Conservation (phyloP, 176 grass and related monocot genomes). For the Oryza longistaminata region DNA sequence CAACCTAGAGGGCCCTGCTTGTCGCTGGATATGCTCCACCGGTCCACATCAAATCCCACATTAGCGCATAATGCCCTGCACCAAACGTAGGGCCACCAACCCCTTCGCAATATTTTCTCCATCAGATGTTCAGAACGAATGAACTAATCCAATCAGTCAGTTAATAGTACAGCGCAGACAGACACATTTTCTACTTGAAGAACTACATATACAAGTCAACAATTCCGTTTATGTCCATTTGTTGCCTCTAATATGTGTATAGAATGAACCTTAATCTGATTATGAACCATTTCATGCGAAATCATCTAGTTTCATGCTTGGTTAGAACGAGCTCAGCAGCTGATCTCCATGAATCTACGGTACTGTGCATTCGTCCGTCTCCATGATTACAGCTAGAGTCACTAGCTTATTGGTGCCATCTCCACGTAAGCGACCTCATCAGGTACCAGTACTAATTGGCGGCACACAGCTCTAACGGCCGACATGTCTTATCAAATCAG, state of each 20-base stretch:
- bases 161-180: background rate
- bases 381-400: conserved; percentile 8
- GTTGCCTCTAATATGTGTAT: background rate
- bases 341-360: background rate
- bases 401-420: background rate
- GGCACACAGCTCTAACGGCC: background rate
- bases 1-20: conserved; percentile 52
- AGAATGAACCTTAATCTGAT: background rate
- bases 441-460: background rate
- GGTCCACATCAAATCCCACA: conserved; percentile 88
- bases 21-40: conserved; percentile 66
- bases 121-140: background rate
- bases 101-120: background rate
- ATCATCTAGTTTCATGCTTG: background rate
- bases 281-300: background rate
- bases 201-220: background rate
- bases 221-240: background rate
- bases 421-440: background rate
- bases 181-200: background rate
- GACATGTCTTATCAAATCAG: conserved; percentile 33
- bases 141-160: conserved; percentile 5
- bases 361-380: background rate
- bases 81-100: conserved; percentile 30
- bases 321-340: background rate
- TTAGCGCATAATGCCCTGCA: conserved; percentile 52